phyloP scores from a whole-genome alignment of 441 rosid genomes.

The Populus tomentosa region DNA sequence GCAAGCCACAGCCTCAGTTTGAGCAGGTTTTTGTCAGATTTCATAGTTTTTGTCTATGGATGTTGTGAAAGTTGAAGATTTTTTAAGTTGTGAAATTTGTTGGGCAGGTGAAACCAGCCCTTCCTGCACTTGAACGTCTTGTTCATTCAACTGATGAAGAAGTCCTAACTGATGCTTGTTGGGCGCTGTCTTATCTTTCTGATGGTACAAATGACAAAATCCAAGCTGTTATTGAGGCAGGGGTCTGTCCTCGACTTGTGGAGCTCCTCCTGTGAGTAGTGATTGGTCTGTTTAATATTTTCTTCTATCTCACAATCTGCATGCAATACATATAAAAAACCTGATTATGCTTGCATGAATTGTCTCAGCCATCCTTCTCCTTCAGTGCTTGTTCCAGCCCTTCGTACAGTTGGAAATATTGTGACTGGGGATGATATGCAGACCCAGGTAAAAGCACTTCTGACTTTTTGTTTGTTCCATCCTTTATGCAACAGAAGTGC shows the following conservation, averaged over 20 bases:
- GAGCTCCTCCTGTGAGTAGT: slow-evolving; percentile 52
- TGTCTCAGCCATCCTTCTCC: slow-evolving; percentile 55
- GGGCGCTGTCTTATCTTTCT: slow-evolving; percentile 53
- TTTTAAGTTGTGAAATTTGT: background rate
- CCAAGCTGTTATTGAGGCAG: slow-evolving; percentile 54
- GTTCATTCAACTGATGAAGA: slow-evolving; percentile 64
- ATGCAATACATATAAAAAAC: background rate
- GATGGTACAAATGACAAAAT: slow-evolving; percentile 78
- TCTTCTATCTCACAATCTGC: background rate
- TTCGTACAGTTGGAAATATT: slow-evolving; percentile 59
- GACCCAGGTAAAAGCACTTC: slow-evolving; percentile 35
- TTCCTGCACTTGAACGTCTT: slow-evolving; percentile 50
- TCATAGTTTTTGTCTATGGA: background rate
- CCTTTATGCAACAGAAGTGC: background rate
- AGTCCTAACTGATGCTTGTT: slow-evolving; percentile 36
- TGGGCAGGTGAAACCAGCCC: slow-evolving; percentile 54
- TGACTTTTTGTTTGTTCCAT: background rate
- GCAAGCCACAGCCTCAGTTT: slow-evolving; percentile 37
- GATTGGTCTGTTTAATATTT: background rate
- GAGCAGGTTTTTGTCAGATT: slow-evolving; percentile 40
- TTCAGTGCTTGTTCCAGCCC: slow-evolving; percentile 68
- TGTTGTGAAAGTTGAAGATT: background rate
- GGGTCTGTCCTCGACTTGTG: slow-evolving; percentile 53
- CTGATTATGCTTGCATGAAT: background rate
- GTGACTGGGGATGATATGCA: slow-evolving; percentile 27